Evolutionary conservation across 139 green algal species (phyloP).

Genomic region (Chlamydomonas schloesseri): DNA sequence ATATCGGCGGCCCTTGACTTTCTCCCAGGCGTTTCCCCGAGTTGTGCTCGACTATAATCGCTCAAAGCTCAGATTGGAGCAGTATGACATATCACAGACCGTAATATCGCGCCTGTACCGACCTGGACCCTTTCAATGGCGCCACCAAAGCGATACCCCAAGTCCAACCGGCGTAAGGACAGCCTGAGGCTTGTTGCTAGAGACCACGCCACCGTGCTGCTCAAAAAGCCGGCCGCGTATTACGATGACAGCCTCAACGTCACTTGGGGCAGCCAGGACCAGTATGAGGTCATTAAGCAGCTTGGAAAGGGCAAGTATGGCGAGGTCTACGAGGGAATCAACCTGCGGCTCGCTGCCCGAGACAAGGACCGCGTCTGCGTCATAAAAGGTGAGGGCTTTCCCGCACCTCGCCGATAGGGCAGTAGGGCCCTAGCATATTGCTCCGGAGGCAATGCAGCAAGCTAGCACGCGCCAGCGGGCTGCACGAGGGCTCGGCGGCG

Average conservation of each 20-base stretch:
- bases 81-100: too few species aligned
- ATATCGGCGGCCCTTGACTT: too few species aligned
- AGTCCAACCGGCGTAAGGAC: constrained; percentile 46
- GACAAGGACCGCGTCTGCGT: constrained; percentile 80
- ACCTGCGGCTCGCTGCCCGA: constrained; percentile 53
- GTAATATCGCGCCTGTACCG: too few species aligned
- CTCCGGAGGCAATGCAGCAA: too few species aligned
- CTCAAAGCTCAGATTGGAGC: too few species aligned
- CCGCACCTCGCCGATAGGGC: too few species aligned
- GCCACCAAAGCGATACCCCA: constrained; percentile 67
- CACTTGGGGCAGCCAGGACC: constrained; percentile 75
- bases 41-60: too few species aligned
- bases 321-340: constrained; percentile 97
- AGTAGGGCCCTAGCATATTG: too few species aligned
- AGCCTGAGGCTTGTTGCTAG: constrained; percentile 62
- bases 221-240: constrained; percentile 87
- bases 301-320: constrained; percentile 99
- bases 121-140: neutral
- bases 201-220: constrained; percentile 90
- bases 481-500: too few species aligned
- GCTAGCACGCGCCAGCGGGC: too few species aligned
- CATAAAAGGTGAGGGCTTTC: constrained; percentile 77
- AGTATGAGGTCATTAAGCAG: constrained; percentile 77
- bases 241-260: constrained; percentile 95
- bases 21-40: too few species aligned